Base-by-base conservation (phyloP, 441 rosid species). In the Euphorbia schlechtendalii region DNA sequence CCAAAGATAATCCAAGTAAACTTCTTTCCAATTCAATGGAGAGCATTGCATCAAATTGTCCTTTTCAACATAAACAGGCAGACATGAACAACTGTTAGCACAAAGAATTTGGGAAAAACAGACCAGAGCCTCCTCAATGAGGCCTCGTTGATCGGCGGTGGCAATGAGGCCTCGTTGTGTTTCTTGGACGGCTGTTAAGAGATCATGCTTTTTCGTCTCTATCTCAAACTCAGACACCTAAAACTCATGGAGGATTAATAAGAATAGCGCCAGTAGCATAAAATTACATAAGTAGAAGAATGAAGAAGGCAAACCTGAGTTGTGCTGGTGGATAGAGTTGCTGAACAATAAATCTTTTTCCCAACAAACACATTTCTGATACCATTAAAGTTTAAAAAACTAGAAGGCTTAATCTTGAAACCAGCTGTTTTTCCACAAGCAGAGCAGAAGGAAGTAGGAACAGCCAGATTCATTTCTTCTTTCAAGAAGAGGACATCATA, bases 51-150 rank as follows among this genome's bases (percentile, higher is more conserved):
- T 61, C 20, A 20, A 30, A 36, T 32, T 30, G 9, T 24, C 46
- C 21, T 30, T 41, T 25, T 20, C 12, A 38, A 21, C 20, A 57
- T 28, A 56, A 20, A 69, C 46, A 56, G n/a, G n/a, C n/a, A n/a
- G n/a, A n/a, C n/a, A n/a, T n/a, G n/a, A n/a, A n/a, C n/a, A 3
- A 32, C 7, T 32, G 24, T 15, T 13, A 15, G 22, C 32, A 30
- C 17, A 27, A 51, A 18, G 67, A 70, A 52, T 48, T 1, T 55
- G 55, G 21, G 61, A 40, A 21, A 53, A 65, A 72, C 80, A 69
- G 61, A 86, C 98, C 90, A 88, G 74, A 77, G 93, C 84, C 76
- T 92, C 96, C 67, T 92, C 96, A 56, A 89, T 92, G 49, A 59
- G 6, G 64, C 87, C 82, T 49, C 98, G 88, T 71, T 89, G 89